These are phyloP conservation scores for Melocanna baccifera DNA, from an alignment of 176 grass and related monocot species.

Conservation along the genomic window DNA sequence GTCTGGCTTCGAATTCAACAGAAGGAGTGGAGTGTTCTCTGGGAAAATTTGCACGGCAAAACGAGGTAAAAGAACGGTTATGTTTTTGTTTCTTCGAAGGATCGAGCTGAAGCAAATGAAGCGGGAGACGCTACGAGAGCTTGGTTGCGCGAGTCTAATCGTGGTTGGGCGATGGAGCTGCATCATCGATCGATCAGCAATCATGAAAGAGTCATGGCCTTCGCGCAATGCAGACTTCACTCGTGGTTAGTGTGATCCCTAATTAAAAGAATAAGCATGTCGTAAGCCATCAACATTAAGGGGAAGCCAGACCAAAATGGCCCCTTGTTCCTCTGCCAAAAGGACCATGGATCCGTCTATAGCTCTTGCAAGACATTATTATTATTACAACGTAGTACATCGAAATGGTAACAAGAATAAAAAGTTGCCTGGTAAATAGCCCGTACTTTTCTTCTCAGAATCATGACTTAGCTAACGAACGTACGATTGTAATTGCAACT, in stretches of 20 bases:
- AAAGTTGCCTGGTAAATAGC: not conserved
- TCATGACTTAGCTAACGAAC: not conserved
- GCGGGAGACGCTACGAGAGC: not conserved
- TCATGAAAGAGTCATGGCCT: not conserved
- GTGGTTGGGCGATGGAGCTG: not conserved
- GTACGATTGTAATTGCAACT: not conserved
- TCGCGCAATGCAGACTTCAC: not conserved
- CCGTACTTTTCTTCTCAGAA: not conserved
- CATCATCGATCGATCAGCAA: not conserved
- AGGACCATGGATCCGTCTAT: not conserved
- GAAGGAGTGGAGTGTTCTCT: not conserved
- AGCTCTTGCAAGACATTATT: not conserved
- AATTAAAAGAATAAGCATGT: not conserved
- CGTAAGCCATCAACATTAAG: conserved; percentile 8
- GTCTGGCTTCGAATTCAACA: not conserved
- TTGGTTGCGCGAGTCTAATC: not conserved
- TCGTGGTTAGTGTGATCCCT: not conserved
- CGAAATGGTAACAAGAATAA: not conserved
- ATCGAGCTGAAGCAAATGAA: not conserved
- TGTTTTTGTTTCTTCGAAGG: not conserved
- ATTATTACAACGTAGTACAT: not conserved
- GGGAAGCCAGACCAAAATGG: not conserved
- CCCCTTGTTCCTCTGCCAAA: not conserved
- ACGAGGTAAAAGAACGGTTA: not conserved
- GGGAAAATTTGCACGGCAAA: not conserved